Evolutionary conservation across 2,329 filamentous ascomycete genomes (phyloP), one percentile per base, ranked within the genome.

Genomic region (Fusarium camptoceras): DNA sequence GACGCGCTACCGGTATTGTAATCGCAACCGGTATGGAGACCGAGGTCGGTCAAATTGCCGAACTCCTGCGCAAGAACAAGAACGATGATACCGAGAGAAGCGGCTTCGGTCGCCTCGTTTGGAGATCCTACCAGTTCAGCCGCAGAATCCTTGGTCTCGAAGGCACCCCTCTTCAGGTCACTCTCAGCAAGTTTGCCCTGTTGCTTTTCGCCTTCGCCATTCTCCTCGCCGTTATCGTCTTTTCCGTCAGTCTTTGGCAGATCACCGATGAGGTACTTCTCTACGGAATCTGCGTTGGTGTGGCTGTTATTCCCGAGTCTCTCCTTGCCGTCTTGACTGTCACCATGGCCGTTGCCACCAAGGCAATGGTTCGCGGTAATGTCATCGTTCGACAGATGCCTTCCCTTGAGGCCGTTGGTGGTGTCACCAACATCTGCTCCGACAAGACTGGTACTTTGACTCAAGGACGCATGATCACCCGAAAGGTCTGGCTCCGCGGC

Each of bases 131-230:
- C 63, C 80, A 81, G 59, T 81, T 79, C 53, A 62, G 78, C 56
- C 84, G 86, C 47, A 85, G 85, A 70, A 84, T 92, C 64, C 84
- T 92, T 44, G 91, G 88, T 58, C 79, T 91, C 4, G 86, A 92
- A 57, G 94, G 94, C 51, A 97, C 94, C 2, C 94, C 94, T 1
- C 84, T 97, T 47, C 93, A 97, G 81, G 90, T 91, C 71, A 95
- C 93, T 76, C 85, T 97, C 54, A 93, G 92, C 81, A 94, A 94
- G 80, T 91, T 97, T 75, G 94, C 94, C 28, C 89, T 96, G 44
- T 78, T 93, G 6, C 87, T 97, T 4, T 97, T 97, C 76, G 89
- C 85, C 48, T 87, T 94, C 53, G 94, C 88, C 44, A 82, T 90
- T 57, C 73, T 89, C 5, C 82, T 90, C 34, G 87, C 86, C 51